These are phyloP conservation scores for Cryptococcus sp. DNA, from an alignment of 1,284 basidiomycete species.

Conservation along the genomic window DNA sequence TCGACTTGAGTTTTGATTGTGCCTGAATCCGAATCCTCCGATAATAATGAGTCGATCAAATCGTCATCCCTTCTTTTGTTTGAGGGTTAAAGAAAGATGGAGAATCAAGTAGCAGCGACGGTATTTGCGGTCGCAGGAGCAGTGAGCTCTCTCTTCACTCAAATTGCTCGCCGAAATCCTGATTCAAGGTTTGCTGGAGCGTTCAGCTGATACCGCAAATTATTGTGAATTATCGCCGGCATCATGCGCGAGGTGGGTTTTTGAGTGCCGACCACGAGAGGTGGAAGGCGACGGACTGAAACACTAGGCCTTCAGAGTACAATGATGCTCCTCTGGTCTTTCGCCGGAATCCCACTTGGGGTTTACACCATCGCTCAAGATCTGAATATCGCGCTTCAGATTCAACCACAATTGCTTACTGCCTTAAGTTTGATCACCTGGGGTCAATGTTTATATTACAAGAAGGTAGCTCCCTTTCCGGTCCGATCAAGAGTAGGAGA, in stretches of 20 bases:
- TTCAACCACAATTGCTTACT: conserved; percentile 6
- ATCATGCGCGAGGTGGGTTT: background rate
- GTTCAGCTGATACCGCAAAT: background rate
- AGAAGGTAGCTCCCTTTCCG: no score
- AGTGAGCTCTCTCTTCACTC: background rate
- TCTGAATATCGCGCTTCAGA: background rate
- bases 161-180: background rate
- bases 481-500: no score
- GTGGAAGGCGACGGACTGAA: no score
- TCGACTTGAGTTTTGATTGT: no score
- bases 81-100: background rate
- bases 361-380: background rate
- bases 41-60: no score
- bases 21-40: no score
- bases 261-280: no score
- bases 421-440: conserved; percentile 6
- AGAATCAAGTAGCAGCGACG: background rate
- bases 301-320: background rate
- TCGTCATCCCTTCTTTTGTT: no score
- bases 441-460: conserved; percentile 7
- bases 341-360: background rate
- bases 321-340: conserved; percentile 1
- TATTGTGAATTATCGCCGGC: background rate
- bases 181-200: background rate
- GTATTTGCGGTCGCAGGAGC: background rate